Conservation (phyloP, 2,329 filamentous ascomycete genomes). For the Scedosporium aurantiacum region DNA sequence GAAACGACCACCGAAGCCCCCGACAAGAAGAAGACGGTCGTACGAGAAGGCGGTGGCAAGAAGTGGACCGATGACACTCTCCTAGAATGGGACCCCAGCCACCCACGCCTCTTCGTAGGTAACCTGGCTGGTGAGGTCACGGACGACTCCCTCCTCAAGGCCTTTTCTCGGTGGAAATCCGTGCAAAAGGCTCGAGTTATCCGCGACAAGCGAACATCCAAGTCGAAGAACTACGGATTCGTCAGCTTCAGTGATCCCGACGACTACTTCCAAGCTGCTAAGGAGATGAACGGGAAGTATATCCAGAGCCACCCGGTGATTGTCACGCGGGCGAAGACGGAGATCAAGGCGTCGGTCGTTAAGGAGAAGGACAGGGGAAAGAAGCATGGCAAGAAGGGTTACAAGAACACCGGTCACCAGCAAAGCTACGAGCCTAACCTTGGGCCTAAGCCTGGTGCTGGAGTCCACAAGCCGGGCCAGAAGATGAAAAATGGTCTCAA, state of each 20-base stretch:
- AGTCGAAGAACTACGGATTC: slow-evolving; percentile 93
- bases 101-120: slow-evolving; percentile 90
- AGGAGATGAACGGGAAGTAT: slow-evolving; percentile 99
- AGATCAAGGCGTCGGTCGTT: slow-evolving; percentile 68
- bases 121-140: slow-evolving; percentile 96
- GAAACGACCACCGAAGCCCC: slow-evolving; percentile 16
- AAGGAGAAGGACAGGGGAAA: slow-evolving; percentile 43
- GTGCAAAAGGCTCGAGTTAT: slow-evolving; percentile 89
- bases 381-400: slow-evolving; percentile 16
- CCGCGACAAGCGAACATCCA: slow-evolving; percentile 89
- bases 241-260: slow-evolving; percentile 92
- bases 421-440: slow-evolving; percentile 38
- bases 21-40: slow-evolving; percentile 74
- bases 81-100: slow-evolving; percentile 90
- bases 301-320: slow-evolving; percentile 93
- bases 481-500: slow-evolving; percentile 58
- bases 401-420: slow-evolving; percentile 24
- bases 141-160: slow-evolving; percentile 88
- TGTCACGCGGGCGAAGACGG: slow-evolving; percentile 79
- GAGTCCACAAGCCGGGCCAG: slow-evolving; percentile 50
- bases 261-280: slow-evolving; percentile 90
- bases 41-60: slow-evolving; percentile 80
- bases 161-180: slow-evolving; percentile 78
- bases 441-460: slow-evolving; percentile 36
- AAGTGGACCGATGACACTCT: slow-evolving; percentile 82